Percentiles rank a stretch among this genome's conserved stretches.
These are phyloP conservation scores for Starmera dryadoides DNA, from an alignment of 805 yeast genomes.

Conservation along the genomic window DNA sequence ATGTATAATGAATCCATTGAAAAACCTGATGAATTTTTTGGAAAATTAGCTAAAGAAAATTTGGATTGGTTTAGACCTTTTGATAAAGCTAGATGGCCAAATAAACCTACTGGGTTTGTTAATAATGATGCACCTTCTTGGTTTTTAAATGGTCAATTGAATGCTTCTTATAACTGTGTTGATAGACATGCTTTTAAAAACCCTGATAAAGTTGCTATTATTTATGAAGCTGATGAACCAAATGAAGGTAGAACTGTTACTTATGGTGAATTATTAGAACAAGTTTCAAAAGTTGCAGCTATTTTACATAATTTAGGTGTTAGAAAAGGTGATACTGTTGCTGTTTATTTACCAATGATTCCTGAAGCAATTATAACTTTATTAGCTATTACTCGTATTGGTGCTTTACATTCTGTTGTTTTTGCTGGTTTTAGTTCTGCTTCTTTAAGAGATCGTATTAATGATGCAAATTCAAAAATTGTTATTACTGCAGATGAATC, in stretches of 20 bases:
- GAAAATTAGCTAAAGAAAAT: conserved; percentile 63
- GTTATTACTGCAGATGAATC: conserved; percentile 95
- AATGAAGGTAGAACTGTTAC: conserved; percentile 66
- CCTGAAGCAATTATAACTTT: conserved; percentile 94
- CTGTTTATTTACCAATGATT: conserved; percentile 95
- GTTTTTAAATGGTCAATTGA: conserved; percentile 90
- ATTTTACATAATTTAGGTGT: conserved; percentile 82
- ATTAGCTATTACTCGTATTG: conserved; percentile 87
- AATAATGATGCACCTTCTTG: conserved; percentile 80
- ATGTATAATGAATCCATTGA: conserved; percentile 70
- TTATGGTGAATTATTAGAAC: conserved; percentile 77
- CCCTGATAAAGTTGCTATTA: conserved; percentile 78
- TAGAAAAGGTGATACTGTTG: conserved; percentile 91
- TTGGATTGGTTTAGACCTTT: conserved; percentile 80
- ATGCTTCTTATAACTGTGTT: conserved; percentile 90
- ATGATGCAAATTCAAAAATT: conserved; percentile 78
- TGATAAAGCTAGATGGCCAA: conserved; percentile 34
- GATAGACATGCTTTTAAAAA: conserved; percentile 89
- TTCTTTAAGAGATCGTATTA: conserved; percentile 83
- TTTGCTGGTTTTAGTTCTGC: conserved; percentile 97
- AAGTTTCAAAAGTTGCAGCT: conserved; percentile 83
- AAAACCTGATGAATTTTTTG: conserved; percentile 77
- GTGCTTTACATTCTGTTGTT: conserved; percentile 93
- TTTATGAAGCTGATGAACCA: conserved; percentile 93
- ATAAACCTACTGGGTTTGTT: conserved; percentile 42